Conservation (phyloP, 2,329 filamentous ascomycete genomes). For the Fusarium pininemorale region DNA sequence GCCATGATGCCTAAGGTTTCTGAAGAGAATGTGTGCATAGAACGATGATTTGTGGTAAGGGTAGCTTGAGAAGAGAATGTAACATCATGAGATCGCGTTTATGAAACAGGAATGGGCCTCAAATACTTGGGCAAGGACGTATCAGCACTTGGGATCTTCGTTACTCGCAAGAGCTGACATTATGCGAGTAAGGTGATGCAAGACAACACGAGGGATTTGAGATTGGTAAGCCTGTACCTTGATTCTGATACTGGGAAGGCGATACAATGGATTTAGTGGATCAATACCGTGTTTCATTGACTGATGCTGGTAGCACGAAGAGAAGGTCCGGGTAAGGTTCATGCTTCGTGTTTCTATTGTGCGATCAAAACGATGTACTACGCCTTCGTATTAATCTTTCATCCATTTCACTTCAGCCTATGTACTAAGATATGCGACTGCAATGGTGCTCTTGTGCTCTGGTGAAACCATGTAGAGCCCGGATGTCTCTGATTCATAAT, state of each 20-base stretch:
- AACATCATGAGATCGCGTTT: not conserved
- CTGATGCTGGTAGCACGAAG: not conserved
- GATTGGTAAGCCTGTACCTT: not conserved
- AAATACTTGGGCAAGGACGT: not conserved
- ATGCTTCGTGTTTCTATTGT: not conserved
- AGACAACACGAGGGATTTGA: not conserved
- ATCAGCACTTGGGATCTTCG: not conserved
- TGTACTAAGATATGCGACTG: not conserved
- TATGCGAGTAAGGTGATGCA: not conserved
- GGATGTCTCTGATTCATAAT: not conserved
- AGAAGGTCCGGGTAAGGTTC: not conserved
- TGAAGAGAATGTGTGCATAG: accelerated
- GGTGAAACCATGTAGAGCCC: not conserved
- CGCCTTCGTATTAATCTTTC: not conserved
- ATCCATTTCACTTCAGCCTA: not conserved
- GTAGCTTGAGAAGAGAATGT: not conserved
- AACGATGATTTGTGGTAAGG: not conserved
- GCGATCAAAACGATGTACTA: not conserved
- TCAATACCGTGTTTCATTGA: not conserved
- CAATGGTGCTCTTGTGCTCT: not conserved
- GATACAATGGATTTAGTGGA: not conserved
- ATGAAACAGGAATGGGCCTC: not conserved
- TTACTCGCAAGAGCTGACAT: not conserved
- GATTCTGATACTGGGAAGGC: not conserved
- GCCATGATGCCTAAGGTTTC: not conserved